Evolutionary conservation across 1,284 basidiomycete species (phyloP), one percentile per base, ranked within the genome.

Genomic region (Tylopilus orsonianus): DNA sequence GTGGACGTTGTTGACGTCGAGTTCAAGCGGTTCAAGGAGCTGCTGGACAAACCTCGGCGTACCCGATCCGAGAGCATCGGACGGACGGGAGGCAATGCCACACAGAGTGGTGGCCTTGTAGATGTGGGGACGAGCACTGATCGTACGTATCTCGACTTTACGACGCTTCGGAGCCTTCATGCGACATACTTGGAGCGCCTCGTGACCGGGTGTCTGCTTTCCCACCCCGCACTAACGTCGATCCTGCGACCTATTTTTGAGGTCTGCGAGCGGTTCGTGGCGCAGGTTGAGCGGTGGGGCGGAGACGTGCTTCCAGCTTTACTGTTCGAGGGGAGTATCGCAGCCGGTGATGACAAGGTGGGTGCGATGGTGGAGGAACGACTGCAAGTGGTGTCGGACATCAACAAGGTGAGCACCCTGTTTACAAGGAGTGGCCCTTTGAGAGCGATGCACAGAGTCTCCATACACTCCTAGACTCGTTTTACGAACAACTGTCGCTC

Each of bases 1-100:
- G 89, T 82, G 55, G 93, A 96, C 57, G 90, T 96, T 7, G 78
- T 95, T 24, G 93, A 94, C 51, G 81, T 85, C 13, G 92, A 96
- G 65, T 93, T 87, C 61, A 70, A 77, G 48, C 75, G 77, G 54
- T 68, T 93, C 56, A 87, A 83, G 58, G 76, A 73, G 26, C 69
- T 81, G 33, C 69, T 93, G 44, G 66, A 62, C 45, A 67, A 69
- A 38, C 69, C 72, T 38, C 55, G 35, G 39, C 48, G 44, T n/a
- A 57, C 54, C 34, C 54, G 54, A 32, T 50, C 65, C 9, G 65
- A 66, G 45, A 56, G 53, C 26, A 43, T 41, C 41, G 55, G 39
- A 44, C 49, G 46, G 38, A 35, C 48, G 19, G 51, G 44, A 42
- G 29, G 30, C 26, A 49, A 44, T 29, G 24, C 37, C 27, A 42